A percentile compares a stretch with the other conserved stretches of the same genome.
phyloP scores from a whole-genome alignment of 1,284 basidiomycete species.

The Ganoderma leucocontextum region DNA sequence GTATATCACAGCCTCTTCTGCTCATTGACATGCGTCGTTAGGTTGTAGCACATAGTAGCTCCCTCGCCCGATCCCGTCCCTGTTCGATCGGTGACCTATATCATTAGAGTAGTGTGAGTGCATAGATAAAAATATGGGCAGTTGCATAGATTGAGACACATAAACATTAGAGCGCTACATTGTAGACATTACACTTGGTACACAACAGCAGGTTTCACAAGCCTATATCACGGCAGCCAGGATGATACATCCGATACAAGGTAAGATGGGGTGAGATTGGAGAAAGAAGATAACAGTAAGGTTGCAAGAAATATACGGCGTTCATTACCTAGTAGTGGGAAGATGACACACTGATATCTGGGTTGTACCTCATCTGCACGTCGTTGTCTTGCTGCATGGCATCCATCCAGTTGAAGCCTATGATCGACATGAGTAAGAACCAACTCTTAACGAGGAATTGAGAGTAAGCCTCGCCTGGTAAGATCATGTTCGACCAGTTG shows the following conservation, averaged over 20 bases:
- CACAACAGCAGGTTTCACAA: conserved; percentile 16
- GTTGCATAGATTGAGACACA: conserved; percentile 1
- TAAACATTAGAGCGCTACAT: conserved; percentile 13
- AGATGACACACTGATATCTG: conserved; percentile 6
- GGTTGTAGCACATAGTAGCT: neutral
- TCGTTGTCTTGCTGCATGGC: conserved; percentile 32
- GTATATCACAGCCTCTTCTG: neutral
- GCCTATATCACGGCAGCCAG: conserved; percentile 15
- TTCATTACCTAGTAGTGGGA: neutral
- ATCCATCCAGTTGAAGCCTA: conserved; percentile 43
- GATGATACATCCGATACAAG: conserved; percentile 17
- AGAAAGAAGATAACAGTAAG: neutral
- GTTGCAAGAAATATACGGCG: neutral
- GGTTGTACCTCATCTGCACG: conserved; percentile 24
- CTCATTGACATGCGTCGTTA: neutral
- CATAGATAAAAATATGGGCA: neutral
- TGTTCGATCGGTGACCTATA: neutral
- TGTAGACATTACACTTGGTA: conserved; percentile 28
- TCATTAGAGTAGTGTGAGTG: neutral
- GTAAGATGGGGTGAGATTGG: neutral
- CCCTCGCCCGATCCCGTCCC: neutral
- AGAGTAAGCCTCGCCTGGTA: conserved; percentile 54
- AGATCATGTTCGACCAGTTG: conserved; percentile 59
- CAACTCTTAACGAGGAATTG: neutral
- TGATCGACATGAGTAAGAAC: neutral